A percentile compares a stretch with the other conserved stretches of the same genome.
phyloP scores from a whole-genome alignment of 2,329 filamentous ascomycete species.

The Zopfia rhizophila region DNA sequence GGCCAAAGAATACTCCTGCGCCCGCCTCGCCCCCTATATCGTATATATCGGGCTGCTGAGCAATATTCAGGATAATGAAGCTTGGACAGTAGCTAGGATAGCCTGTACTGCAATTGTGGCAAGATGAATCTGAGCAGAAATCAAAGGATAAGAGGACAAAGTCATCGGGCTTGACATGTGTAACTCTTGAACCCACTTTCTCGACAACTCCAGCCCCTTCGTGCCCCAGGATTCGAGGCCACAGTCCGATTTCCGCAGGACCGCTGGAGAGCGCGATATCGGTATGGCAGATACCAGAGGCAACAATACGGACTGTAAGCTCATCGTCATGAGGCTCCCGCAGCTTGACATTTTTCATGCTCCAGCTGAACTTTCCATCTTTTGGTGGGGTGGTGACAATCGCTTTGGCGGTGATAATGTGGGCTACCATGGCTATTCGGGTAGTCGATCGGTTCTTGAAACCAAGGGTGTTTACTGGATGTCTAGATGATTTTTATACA shows the following conservation, averaged over 20 bases:
- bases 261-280: conserved; percentile 60
- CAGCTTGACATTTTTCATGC: conserved; percentile 50
- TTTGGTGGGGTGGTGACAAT: conserved; percentile 53
- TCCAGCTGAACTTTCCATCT: conserved; percentile 50
- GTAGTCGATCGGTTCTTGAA: too few relatives aligned
- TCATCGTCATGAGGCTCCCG: conserved; percentile 57
- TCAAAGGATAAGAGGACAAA: conserved; percentile 61
- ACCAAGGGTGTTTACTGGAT: too few relatives aligned
- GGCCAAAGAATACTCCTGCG: conserved; percentile 60
- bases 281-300: conserved; percentile 66
- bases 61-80: conserved; percentile 61
- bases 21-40: conserved; percentile 38
- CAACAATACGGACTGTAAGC: conserved; percentile 64
- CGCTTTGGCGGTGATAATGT: conserved; percentile 39
- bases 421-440: too few relatives aligned
- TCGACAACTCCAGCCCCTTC: conserved; percentile 66
- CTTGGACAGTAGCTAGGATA: conserved; percentile 60
- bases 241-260: conserved; percentile 51
- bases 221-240: conserved; percentile 63
- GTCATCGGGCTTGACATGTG: conserved; percentile 56
- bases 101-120: conserved; percentile 59
- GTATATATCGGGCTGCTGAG: conserved; percentile 39
- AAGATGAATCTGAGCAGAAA: conserved; percentile 57
- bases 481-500: too few relatives aligned
- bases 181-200: conserved; percentile 54